A percentile compares a stretch with the other conserved stretches of the same genome.
Evolutionary conservation across 805 yeast species (phyloP).

Genomic region (Cyberlindnera galapagoensis): DNA sequence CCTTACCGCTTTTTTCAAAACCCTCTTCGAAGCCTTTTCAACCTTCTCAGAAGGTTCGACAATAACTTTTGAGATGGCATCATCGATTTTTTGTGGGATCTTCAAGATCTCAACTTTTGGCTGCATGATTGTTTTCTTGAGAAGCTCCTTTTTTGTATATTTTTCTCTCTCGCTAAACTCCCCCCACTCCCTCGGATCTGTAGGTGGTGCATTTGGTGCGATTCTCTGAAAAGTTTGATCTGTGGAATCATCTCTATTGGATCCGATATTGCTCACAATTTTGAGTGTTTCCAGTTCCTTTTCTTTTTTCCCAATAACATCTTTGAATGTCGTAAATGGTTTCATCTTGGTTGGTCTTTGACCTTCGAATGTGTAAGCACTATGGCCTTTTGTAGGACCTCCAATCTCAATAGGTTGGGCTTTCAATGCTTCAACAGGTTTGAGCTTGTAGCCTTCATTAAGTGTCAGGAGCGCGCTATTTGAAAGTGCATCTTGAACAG

Average conservation of each 20-base stretch:
- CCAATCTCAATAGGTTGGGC: too few relatives aligned
- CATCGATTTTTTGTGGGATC: conserved; percentile 5
- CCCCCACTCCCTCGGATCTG: conserved; percentile 8
- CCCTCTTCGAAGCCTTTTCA: conserved; percentile 3
- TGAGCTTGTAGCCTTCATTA: too few relatives aligned
- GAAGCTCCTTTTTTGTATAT: conserved; percentile 4
- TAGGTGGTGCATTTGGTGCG: conserved; percentile 18
- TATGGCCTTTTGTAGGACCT: conserved; percentile 7
- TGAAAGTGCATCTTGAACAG: conserved; percentile 8
- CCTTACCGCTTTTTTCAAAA: not conserved
- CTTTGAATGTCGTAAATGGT: conserved; percentile 11
- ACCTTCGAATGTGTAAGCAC: conserved; percentile 14
- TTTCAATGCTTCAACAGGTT: too few relatives aligned
- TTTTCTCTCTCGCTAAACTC: conserved; percentile 2
- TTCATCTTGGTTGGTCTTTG: conserved; percentile 4
- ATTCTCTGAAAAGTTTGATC: conserved; percentile 5
- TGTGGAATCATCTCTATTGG: conserved; percentile 3
- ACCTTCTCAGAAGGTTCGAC: not conserved
- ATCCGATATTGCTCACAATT: conserved; percentile 11
- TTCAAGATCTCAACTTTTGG: conserved; percentile 3
- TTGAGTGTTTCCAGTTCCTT: conserved; percentile 6
- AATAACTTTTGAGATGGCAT: conserved; percentile 1
- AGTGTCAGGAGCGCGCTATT: too few relatives aligned
- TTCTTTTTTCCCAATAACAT: conserved; percentile 9
- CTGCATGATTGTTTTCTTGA: conserved; percentile 1